These are phyloP conservation scores for Sporothrix variecibatus DNA, from an alignment of 2,329 filamentous ascomycete species.

Conservation along the genomic window DNA sequence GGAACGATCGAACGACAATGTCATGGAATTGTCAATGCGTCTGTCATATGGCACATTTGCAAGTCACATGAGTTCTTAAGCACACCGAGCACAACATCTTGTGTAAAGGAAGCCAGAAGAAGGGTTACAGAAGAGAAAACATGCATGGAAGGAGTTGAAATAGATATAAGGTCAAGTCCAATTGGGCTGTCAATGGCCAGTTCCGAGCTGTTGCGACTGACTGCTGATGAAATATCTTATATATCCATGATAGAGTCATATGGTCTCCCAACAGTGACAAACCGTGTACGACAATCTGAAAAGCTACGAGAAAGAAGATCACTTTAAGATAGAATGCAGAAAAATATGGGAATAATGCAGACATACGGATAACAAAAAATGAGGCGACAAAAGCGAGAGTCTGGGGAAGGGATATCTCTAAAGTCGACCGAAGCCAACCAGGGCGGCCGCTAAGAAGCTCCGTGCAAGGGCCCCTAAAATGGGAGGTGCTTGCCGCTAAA, in stretches of 20 bases:
- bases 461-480: conserved; percentile 8
- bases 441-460: conserved; percentile 5
- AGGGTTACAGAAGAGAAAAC: not conserved
- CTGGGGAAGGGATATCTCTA: not conserved
- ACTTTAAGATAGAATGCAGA: too few species aligned
- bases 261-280: not conserved
- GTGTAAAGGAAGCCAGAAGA: not conserved
- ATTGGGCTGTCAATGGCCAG: not conserved
- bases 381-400: not conserved
- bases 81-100: not conserved
- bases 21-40: not conserved
- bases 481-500: conserved; percentile 4
- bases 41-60: not conserved
- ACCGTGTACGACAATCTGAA: too few species aligned
- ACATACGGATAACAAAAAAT: not conserved
- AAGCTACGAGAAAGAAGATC: too few species aligned
- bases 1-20: not conserved
- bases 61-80: not conserved
- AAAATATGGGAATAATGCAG: too few species aligned
- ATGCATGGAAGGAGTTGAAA: not conserved
- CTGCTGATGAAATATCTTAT: too few species aligned
- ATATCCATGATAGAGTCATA: not conserved
- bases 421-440: not conserved
- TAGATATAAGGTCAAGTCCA: not conserved
- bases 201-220: not conserved